These are phyloP conservation scores for Pterocarpus macrocarpus DNA, from an alignment of 306 rosid genomes.

Conservation along the genomic window DNA sequence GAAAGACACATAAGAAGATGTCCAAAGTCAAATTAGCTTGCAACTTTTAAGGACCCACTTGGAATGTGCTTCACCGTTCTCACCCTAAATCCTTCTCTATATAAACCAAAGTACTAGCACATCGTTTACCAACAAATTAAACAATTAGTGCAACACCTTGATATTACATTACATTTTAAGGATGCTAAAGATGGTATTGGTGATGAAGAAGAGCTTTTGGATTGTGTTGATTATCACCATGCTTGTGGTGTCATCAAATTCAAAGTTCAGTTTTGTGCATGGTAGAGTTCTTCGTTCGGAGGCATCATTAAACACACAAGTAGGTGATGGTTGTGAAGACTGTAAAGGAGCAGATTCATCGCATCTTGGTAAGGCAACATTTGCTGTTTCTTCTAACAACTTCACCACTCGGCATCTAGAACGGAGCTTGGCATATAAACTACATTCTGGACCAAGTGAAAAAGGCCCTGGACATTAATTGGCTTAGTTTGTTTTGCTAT, in stretches of 20 bases:
- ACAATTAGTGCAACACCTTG: not conserved
- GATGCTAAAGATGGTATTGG: too few relatives aligned
- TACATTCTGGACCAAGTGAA: constrained; percentile 84
- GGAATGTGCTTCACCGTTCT: constrained; percentile 54
- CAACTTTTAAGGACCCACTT: constrained; percentile 51
- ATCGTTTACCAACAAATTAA: not conserved
- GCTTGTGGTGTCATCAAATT: constrained; percentile 46
- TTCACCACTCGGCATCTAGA: constrained; percentile 48
- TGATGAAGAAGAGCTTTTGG: constrained; percentile 51
- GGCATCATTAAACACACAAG: not conserved
- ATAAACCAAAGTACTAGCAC: constrained; percentile 25
- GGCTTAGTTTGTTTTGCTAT: not conserved
- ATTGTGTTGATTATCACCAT: constrained; percentile 48
- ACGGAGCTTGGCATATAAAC: constrained; percentile 59
- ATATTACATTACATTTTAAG: too few relatives aligned
- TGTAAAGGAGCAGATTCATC: constrained; percentile 37
- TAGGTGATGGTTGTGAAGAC: constrained; percentile 39
- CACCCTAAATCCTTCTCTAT: constrained; percentile 15
- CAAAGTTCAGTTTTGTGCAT: constrained; percentile 57
- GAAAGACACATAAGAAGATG: not conserved
- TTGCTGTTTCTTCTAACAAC: constrained; percentile 61
- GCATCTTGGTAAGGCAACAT: constrained; percentile 47
- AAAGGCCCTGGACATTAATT: constrained; percentile 82
- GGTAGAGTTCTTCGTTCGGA: constrained; percentile 65
- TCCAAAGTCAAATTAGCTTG: constrained; percentile 61